phyloP scores from a whole-genome alignment of 1,284 basidiomycete genomes.

The Phylloporus sp. region DNA sequence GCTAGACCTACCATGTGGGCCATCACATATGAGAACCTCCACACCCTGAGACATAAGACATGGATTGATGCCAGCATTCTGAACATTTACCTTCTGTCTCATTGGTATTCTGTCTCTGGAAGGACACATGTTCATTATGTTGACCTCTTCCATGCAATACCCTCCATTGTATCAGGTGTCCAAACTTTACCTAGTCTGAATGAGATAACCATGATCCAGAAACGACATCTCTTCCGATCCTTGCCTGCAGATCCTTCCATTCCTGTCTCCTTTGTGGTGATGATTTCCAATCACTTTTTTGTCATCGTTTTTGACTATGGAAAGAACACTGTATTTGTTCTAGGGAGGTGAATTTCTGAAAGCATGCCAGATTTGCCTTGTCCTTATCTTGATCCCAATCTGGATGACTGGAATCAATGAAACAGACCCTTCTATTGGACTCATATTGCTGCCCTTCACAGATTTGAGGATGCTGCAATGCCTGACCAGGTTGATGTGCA shows the following conservation, averaged over 20 bases:
- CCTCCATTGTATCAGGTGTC: background rate
- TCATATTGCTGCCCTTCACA: background rate
- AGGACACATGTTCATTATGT: background rate
- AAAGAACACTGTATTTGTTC: background rate
- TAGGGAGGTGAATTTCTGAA: slow-evolving; percentile 11
- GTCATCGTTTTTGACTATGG: slow-evolving; percentile 3
- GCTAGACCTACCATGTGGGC: slow-evolving; percentile 6
- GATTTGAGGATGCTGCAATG: background rate
- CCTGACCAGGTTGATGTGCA: slow-evolving; percentile 1
- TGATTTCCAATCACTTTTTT: background rate
- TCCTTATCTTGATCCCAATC: background rate
- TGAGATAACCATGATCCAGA: background rate
- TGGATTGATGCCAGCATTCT: slow-evolving; percentile 8
- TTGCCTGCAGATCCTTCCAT: background rate
- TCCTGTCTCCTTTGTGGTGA: background rate
- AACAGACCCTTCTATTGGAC: slow-evolving; percentile 6
- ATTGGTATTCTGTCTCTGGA: background rate
- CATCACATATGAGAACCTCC: slow-evolving; percentile 6
- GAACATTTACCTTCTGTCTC: slow-evolving; percentile 5
- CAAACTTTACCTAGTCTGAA: background rate
- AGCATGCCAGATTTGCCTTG: background rate
- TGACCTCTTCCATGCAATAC: background rate
- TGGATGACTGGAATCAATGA: slow-evolving; percentile 2
- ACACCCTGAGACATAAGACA: background rate
- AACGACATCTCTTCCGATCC: background rate